phyloP scores from a whole-genome alignment of 1,284 basidiomycete genomes.

The Phellinidium pouzarii region DNA sequence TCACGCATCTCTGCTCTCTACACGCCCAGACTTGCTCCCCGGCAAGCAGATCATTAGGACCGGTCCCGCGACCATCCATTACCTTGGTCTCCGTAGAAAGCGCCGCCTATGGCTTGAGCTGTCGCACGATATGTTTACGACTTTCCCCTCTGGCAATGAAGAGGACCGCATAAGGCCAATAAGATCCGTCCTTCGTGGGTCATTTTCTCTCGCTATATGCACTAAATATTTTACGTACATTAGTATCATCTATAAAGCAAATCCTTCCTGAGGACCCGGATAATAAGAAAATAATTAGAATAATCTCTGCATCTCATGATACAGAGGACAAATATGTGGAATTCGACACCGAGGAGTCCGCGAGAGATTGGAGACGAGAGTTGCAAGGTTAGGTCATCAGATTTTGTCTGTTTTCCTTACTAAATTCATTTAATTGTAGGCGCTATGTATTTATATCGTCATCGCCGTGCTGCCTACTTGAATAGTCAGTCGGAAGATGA shows the following conservation, averaged over 20 bases:
- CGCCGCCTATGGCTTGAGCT: slow-evolving; percentile 62
- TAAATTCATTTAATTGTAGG: slow-evolving; percentile 26
- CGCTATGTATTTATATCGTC: slow-evolving; percentile 40
- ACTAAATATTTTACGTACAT: slow-evolving; percentile 20
- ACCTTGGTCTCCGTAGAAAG: slow-evolving; percentile 37
- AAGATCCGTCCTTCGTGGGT: slow-evolving; percentile 46
- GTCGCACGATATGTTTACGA: slow-evolving; percentile 53
- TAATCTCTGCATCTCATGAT: slow-evolving; percentile 31
- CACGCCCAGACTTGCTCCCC: slow-evolving; percentile 30
- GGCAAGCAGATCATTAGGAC: slow-evolving; percentile 38
- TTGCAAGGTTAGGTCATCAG: slow-evolving; percentile 34
- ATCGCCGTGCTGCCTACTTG: slow-evolving; percentile 34
- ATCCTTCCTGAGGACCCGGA: slow-evolving; percentile 39
- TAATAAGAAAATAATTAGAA: slow-evolving; percentile 36
- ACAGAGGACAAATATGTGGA: slow-evolving; percentile 31
- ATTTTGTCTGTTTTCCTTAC: not conserved
- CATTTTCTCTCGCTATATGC: slow-evolving; percentile 4
- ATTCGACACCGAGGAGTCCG: slow-evolving; percentile 56
- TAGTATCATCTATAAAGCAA: slow-evolving; percentile 38
- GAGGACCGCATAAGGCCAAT: slow-evolving; percentile 49
- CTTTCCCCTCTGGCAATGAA: slow-evolving; percentile 50
- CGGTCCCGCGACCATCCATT: slow-evolving; percentile 47
- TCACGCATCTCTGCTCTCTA: slow-evolving; percentile 54
- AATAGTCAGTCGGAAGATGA: slow-evolving; percentile 29
- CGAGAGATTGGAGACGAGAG: slow-evolving; percentile 54